These are phyloP conservation scores for Gryganskiella cystojenkinii DNA, from an alignment of 192 early-diverging fungal species.

Conservation along the genomic window DNA sequence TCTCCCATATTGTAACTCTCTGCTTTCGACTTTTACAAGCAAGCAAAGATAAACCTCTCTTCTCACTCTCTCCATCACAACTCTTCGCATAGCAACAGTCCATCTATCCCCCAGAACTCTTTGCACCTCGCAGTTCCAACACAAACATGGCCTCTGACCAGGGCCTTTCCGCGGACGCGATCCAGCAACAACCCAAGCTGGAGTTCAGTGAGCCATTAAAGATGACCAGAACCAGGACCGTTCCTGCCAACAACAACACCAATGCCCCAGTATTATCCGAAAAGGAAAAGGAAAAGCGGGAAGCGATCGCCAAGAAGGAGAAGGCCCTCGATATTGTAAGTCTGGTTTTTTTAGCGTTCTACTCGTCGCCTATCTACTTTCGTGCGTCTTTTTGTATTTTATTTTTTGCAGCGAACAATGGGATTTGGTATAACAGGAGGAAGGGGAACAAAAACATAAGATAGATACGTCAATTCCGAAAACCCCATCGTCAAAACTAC, in stretches of 20 bases:
- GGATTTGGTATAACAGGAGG: background rate
- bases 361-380: background rate
- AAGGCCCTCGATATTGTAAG: constrained; percentile 67
- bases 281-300: constrained; percentile 19
- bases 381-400: background rate
- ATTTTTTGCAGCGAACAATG: background rate
- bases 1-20: background rate
- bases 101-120: background rate
- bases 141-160: no score
- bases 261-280: background rate
- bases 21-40: no score
- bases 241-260: background rate
- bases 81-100: background rate
- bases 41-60: background rate
- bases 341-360: background rate
- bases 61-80: background rate
- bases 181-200: constrained; percentile 19
- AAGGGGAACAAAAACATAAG: no score
- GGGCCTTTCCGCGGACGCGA: background rate
- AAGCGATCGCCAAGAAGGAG: constrained; percentile 18
- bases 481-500: background rate
- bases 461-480: background rate
- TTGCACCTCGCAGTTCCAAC: background rate
- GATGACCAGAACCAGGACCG: constrained; percentile 35
- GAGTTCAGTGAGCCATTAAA: constrained; percentile 46